These are phyloP conservation scores for Coemansia aciculifera DNA, from an alignment of 192 early-diverging fungal genomes.

Conservation along the genomic window DNA sequence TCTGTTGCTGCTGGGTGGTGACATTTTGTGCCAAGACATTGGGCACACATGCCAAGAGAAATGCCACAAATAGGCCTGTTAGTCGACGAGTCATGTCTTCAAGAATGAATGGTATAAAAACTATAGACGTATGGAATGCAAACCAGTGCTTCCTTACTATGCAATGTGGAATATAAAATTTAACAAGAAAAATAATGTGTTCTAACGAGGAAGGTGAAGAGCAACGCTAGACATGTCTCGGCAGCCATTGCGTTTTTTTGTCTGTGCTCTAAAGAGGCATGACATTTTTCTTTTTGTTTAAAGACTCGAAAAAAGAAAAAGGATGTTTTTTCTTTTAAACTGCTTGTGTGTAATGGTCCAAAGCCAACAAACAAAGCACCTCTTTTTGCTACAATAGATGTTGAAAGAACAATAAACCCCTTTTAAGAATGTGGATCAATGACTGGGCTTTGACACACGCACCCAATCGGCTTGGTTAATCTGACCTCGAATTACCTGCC, in stretches of 20 bases:
- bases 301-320: not conserved
- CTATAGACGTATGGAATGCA: not conserved
- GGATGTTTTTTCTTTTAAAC: not conserved
- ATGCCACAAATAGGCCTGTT: not conserved
- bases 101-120: not conserved
- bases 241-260: not conserved
- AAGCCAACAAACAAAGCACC: not conserved
- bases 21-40: not conserved
- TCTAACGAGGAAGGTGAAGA: not conserved
- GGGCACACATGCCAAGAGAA: slow-evolving; percentile 1
- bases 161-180: slow-evolving; percentile 2
- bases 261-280: not conserved
- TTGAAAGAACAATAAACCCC: not conserved
- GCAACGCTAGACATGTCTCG: not conserved
- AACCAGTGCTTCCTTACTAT: not conserved
- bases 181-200: slow-evolving; percentile 3
- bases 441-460: not conserved
- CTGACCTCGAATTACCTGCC: not conserved
- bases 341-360: not conserved
- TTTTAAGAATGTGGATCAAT: not conserved
- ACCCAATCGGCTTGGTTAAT: not conserved
- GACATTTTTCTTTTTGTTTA: not conserved
- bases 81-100: slow-evolving; percentile 2
- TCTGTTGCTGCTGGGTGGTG: not conserved
- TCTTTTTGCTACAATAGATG: not conserved